Base-by-base conservation (phyloP, 768 basidiomycete species). In the Gautieria morchelliformis region DNA sequence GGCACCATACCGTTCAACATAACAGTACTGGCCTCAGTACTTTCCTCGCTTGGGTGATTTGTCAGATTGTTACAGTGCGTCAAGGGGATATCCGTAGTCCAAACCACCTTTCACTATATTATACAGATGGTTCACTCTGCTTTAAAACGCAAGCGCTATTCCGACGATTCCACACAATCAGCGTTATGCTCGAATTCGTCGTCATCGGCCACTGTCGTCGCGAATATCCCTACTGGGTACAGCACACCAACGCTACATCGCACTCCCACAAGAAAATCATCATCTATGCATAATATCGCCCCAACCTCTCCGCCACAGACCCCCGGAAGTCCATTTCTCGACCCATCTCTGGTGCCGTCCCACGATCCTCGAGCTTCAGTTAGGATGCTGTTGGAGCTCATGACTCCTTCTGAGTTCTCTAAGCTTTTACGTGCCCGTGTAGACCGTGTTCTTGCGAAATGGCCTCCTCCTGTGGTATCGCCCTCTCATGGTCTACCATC, bases 341-440 rank as follows among this genome's bases (percentile, higher is more conserved):
- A 8, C 27, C n/a, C 27, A 24, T 30, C 48, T 17, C n/a, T 44
- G 8, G 24, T 32, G 33, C 45, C 56, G 11, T n/a, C 20, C 4
- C 46, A 27, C 22, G 33, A 46, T 33, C 46, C 56, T 20, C 45
- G 44, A 12, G 20, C 56, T 15, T 49, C 56, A 12, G 11, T 57
- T 20, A 46, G 24, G 11, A 27, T 57, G n/a, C 46, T 57, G 1
- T 22, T 57, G 14, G 47, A 50, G 7, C 45, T 57, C 46, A 49
- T 57, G 56, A 57, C 56, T 17, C 56, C 56, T 22, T 14, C 22
- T 12, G 56, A 57, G 24, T 49, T 57, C 33, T 46, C 56, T 3
- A 47, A 47, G 10, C 17, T 57, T 40, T 37, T 57, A 9, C 56
- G 45, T 24, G 47, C 56, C 5, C 56, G 56, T 17, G 56, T 57